phyloP scores from a whole-genome alignment of 2,329 filamentous ascomycete genomes.

The Akanthomyces lecanii region DNA sequence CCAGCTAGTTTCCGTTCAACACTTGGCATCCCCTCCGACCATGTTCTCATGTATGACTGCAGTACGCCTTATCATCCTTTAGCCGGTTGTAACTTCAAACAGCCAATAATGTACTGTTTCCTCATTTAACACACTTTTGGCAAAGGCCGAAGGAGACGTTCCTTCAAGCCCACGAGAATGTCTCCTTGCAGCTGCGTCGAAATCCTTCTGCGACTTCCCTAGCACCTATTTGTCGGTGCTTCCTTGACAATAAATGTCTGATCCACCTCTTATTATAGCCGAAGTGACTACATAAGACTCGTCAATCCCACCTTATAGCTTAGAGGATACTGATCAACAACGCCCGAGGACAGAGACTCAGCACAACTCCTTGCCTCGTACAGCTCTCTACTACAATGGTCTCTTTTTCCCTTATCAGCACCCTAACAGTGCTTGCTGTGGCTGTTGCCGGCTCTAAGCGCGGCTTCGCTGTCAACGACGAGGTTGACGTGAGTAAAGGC shows the following conservation, averaged over 20 bases:
- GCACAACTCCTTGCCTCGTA: not conserved
- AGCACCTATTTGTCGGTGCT: not conserved
- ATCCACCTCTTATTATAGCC: too few species aligned
- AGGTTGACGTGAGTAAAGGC: slow-evolving; percentile 21
- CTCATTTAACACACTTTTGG: not conserved
- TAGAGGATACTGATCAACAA: not conserved
- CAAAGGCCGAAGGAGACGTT: not conserved
- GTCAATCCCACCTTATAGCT: not conserved
- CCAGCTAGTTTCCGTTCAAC: not conserved
- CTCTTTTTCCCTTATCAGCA: slow-evolving; percentile 48
- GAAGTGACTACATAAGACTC: not conserved
- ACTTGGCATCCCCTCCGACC: not conserved
- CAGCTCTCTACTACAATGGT: slow-evolving; percentile 34
- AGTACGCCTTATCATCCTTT: not conserved
- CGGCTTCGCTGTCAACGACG: slow-evolving; percentile 45
- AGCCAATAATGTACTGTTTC: not conserved
- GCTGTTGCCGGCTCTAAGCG: slow-evolving; percentile 44
- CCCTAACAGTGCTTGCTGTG: slow-evolving; percentile 42
- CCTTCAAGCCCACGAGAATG: not conserved
- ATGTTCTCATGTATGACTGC: not conserved
- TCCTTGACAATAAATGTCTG: not conserved
- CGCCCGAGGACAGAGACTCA: not conserved
- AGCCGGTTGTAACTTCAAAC: not conserved
- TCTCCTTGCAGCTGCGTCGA: not conserved
- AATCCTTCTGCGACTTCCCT: not conserved